Evolutionary conservation across 306 rosid species (phyloP).

Genomic region (Sophora flavescens): DNA sequence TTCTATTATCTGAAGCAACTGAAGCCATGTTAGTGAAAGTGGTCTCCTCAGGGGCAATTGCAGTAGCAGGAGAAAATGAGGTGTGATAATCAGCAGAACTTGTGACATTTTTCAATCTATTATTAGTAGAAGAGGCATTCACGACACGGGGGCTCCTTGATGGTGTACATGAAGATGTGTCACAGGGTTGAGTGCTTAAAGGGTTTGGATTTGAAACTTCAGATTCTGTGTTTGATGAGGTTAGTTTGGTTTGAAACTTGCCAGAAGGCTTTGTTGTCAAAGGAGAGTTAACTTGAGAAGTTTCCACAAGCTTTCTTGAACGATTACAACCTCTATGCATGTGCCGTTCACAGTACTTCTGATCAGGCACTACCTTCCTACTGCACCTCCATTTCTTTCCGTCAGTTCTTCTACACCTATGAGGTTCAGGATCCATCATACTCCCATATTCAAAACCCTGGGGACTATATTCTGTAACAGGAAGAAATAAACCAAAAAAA

Average conservation of each 20-base stretch:
- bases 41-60: slow-evolving; percentile 20
- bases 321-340: slow-evolving; percentile 91
- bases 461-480: slow-evolving; percentile 50
- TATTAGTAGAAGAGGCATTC: slow-evolving; percentile 18
- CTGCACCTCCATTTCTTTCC: slow-evolving; percentile 96
- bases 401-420: slow-evolving; percentile 93
- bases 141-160: slow-evolving; percentile 35
- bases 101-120: slow-evolving; percentile 39
- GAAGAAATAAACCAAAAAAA: slow-evolving; percentile 44
- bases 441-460: slow-evolving; percentile 50
- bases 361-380: slow-evolving; percentile 53
- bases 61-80: slow-evolving; percentile 29
- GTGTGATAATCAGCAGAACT: slow-evolving; percentile 26
- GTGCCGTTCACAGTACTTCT: slow-evolving; percentile 86
- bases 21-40: neutral
- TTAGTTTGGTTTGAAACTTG: slow-evolving; percentile 34
- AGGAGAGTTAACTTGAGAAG: slow-evolving; percentile 51
- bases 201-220: slow-evolving; percentile 44
- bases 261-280: slow-evolving; percentile 45
- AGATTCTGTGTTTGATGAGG: slow-evolving; percentile 46
- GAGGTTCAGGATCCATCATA: slow-evolving; percentile 68
- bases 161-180: slow-evolving; percentile 26
- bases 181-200: slow-evolving; percentile 48
- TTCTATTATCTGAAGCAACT: slow-evolving; percentile 5
- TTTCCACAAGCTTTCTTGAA: slow-evolving; percentile 99